Evolutionary conservation across 305 asterid species (phyloP).

Genomic region (Andrographis paniculata): DNA sequence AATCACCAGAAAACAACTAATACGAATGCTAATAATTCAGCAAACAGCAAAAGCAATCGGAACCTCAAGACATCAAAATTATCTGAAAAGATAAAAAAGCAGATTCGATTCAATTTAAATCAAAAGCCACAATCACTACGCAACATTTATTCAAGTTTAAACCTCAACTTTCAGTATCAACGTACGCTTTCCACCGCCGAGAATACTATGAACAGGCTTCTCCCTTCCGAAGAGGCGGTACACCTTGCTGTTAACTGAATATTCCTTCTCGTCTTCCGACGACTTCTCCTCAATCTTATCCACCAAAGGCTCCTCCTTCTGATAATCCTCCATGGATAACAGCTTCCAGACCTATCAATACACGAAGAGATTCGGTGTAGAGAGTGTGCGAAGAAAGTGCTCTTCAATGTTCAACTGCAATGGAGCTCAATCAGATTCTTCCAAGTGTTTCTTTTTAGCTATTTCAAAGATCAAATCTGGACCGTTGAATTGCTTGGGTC

Average conservation of each 20-base stretch:
- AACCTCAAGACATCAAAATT: not conserved
- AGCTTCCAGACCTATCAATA: not conserved
- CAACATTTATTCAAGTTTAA: too few relatives aligned
- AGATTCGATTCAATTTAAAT: not conserved
- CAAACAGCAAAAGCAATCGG: not conserved
- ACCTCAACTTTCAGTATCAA: not conserved
- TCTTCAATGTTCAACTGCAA: too few relatives aligned
- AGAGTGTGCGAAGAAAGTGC: too few relatives aligned
- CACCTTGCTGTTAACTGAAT: slow-evolving; percentile 31
- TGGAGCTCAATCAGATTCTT: too few relatives aligned
- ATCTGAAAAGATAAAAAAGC: not conserved
- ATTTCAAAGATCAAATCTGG: too few relatives aligned
- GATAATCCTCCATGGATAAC: slow-evolving; percentile 16
- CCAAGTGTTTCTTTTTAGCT: too few relatives aligned
- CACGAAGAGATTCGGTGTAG: too few relatives aligned
- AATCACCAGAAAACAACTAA: too few relatives aligned
- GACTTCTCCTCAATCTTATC: slow-evolving; percentile 37
- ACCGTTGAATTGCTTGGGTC: too few relatives aligned
- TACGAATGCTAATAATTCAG: not conserved
- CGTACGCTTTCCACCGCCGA: slow-evolving; percentile 64
- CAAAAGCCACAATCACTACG: not conserved
- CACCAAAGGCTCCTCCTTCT: slow-evolving; percentile 24
- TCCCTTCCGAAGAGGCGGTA: slow-evolving; percentile 47
- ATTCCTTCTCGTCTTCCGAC: slow-evolving; percentile 24
- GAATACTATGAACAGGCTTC: slow-evolving; percentile 41